Evolutionary conservation across 2,329 filamentous ascomycete species (phyloP).

Genomic region (Exophiala phaeomuriformis): DNA sequence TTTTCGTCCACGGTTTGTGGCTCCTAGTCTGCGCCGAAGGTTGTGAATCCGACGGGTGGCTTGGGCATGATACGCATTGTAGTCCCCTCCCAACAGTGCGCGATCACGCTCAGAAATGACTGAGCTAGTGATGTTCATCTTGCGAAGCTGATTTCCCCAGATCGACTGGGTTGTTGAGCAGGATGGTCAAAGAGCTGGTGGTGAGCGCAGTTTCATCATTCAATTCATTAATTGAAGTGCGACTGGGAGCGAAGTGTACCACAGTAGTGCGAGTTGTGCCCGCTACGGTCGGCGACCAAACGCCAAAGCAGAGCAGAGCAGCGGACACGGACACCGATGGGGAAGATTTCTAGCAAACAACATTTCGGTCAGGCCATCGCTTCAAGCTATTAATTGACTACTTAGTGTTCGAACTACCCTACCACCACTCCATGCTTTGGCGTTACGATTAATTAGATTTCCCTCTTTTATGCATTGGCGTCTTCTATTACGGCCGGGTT

Average conservation of each 20-base stretch:
- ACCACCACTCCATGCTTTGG: not conserved
- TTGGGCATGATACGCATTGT: slow-evolving; percentile 73
- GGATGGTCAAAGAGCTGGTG: not conserved
- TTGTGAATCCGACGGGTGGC: slow-evolving; percentile 74
- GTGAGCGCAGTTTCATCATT: not conserved
- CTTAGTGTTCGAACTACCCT: not conserved
- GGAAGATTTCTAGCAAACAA: not conserved
- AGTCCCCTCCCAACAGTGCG: slow-evolving; percentile 80
- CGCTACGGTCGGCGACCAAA: not conserved
- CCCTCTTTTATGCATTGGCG: not conserved
- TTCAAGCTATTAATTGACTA: not conserved
- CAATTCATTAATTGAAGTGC: not conserved
- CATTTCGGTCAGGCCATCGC: not conserved
- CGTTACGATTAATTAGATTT: not conserved
- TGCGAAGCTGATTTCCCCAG: slow-evolving; percentile 1
- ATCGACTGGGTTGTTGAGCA: not conserved
- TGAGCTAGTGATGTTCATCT: slow-evolving; percentile 86
- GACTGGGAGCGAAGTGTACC: not conserved
- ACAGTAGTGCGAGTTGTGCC: not conserved
- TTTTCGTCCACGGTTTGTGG: slow-evolving; percentile 80
- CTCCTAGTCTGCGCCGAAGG: slow-evolving; percentile 74
- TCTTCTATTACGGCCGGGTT: too few relatives aligned
- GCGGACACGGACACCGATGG: not conserved
- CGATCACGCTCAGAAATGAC: slow-evolving; percentile 72
- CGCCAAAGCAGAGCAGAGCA: too few relatives aligned